Base-by-base conservation (phyloP, 2,329 filamentous ascomycete genomes). In the Trichophyton mentagrophytes region DNA sequence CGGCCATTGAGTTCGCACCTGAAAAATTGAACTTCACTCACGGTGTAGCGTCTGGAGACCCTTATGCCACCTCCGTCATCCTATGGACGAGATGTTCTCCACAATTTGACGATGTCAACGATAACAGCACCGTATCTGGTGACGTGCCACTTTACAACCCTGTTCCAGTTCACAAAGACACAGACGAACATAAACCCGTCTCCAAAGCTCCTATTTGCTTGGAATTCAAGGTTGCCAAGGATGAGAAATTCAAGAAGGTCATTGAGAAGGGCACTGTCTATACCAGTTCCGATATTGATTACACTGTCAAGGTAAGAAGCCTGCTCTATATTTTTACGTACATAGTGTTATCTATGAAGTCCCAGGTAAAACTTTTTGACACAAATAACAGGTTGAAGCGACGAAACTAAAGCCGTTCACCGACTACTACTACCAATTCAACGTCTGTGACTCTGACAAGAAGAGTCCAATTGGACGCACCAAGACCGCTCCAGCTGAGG, bases 171-270 rank as follows among this genome's bases (percentile, higher is more conserved):
- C 73, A 82, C 27, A 63, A 57, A 20, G 42, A 58, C 17, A 47
- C 38, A 5, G 62, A 63, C 15, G 57, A 63, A 22, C 25, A 61
- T 8, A 57, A 58, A 20, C 57, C 75, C 22, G 78, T 89, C 33
- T 90, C 86, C 25, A 89, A 89, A 75, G 89, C 87, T 0, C 81
- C 83, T 3, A 86, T 86, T 2, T 90, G 87, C 66, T 79, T 89
- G 0, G 78, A 85, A 40, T 90, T 83, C 77, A 80, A 79, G 61
- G 80, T 89, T 17, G 77, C 78, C 13, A 72, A 73, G 20, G 78
- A 80, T 65, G 68, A 77, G 57, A 70, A 74, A n/a, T 74, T 81
- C 36, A 71, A 72, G 9, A 67, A 75, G 1, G 73, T 82, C 6
- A 81, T 82, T 1, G 76, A 80, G 58, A 75, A 74, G 0, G 87